Percentiles rank a stretch among this genome's conserved stretches.
Conservation (phyloP, 2,329 filamentous ascomycete species). For the Myriosclerotinia scirpicola region DNA sequence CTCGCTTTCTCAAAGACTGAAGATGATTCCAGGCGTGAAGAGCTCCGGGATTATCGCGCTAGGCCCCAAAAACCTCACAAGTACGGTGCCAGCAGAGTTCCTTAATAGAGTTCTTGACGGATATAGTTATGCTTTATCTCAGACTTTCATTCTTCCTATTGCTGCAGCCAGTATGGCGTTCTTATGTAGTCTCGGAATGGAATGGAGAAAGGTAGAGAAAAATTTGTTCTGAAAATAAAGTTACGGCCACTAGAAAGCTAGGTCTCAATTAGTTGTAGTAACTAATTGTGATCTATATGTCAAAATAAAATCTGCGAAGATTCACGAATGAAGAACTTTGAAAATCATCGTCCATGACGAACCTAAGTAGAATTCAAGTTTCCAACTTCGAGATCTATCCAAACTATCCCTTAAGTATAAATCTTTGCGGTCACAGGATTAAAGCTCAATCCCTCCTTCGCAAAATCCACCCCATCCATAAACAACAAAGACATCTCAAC, state of each 20-base stretch:
- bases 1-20: neutral
- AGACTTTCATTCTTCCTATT: too few species aligned
- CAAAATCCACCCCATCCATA: constrained; percentile 79
- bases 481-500: constrained; percentile 93
- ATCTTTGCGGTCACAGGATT: constrained; percentile 72
- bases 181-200: neutral
- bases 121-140: neutral
- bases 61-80: constrained; percentile 40
- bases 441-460: constrained; percentile 72
- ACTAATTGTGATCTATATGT: too few species aligned
- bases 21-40: constrained; percentile 37
- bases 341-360: neutral
- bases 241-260: too few species aligned
- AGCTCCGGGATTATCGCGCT: constrained; percentile 44
- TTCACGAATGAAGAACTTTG: neutral
- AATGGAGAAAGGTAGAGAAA: neutral
- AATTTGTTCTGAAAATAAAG: too few species aligned
- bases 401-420: constrained; percentile 53
- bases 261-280: neutral
- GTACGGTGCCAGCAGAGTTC: neutral
- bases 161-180: too few species aligned
- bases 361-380: neutral
- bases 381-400: neutral
- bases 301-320: neutral
- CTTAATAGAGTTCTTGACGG: neutral